Conservation (phyloP, 2,329 filamentous ascomycete genomes). For the Xylaria digitata region DNA sequence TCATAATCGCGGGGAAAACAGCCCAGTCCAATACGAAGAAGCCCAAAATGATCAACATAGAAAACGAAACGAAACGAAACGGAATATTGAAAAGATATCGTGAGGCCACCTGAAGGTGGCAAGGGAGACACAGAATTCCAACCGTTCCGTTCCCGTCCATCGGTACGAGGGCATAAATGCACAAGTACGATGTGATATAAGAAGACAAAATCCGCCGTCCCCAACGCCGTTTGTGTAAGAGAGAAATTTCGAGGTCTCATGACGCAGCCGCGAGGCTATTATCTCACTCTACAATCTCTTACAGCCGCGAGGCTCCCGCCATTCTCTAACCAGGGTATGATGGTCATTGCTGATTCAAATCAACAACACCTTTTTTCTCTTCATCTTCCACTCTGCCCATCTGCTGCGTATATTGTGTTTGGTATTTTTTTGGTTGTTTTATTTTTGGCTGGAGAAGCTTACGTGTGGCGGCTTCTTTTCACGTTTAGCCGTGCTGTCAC, state of each 20-base stretch:
- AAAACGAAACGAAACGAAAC: constrained; percentile 6
- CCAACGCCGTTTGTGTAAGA: constrained; percentile 31
- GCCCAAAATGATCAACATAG: constrained; percentile 1
- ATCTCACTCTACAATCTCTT: constrained; percentile 38
- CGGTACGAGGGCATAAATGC: constrained; percentile 2
- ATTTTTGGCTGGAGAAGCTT: constrained; percentile 2
- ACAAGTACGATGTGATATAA: constrained; percentile 8
- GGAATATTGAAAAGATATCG: background rate
- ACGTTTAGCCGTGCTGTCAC: background rate
- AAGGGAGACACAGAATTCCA: constrained; percentile 5
- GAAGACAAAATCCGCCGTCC: constrained; percentile 7
- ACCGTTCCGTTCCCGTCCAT: background rate
- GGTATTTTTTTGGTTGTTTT: constrained; percentile 5
- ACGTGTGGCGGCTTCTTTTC: background rate
- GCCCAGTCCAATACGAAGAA: constrained; percentile 3
- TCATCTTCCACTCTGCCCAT: background rate
- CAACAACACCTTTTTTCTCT: constrained; percentile 17
- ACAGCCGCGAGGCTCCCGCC: constrained; percentile 38
- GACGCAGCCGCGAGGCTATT: constrained; percentile 40
- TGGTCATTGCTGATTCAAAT: constrained; percentile 14
- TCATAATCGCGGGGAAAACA: constrained; percentile 30
- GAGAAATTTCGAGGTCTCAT: constrained; percentile 31
- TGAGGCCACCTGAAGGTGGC: background rate
- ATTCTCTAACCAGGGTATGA: constrained; percentile 35
- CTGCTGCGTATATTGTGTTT: constrained; percentile 17